Conservation (phyloP, 1,284 basidiomycete genomes). For the Moesziomyces globuligerus region DNA sequence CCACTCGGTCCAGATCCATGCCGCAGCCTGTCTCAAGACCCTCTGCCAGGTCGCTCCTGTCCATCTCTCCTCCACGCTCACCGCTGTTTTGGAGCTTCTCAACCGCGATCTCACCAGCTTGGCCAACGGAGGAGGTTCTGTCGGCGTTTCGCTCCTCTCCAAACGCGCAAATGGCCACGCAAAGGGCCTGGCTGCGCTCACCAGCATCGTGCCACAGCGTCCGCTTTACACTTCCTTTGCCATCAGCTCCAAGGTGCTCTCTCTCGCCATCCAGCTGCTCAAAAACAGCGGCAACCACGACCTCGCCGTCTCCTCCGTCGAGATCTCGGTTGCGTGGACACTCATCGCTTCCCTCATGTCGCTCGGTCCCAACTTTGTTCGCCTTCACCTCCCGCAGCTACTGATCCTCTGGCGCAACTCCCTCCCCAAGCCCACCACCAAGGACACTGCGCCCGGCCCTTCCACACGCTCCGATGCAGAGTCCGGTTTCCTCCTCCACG, state of each 20-base stretch:
- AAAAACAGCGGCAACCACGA: constrained; percentile 92
- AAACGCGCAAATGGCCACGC: constrained; percentile 86
- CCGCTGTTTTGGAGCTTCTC: constrained; percentile 79
- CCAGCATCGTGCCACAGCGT: constrained; percentile 84
- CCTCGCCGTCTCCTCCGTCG: constrained; percentile 80
- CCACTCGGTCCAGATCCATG: constrained; percentile 83
- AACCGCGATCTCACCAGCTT: constrained; percentile 78
- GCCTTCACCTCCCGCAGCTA: constrained; percentile 88
- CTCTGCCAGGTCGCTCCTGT: constrained; percentile 90
- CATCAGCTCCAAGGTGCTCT: constrained; percentile 86
- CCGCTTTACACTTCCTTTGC: constrained; percentile 96
- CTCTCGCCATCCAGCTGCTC: constrained; percentile 87
- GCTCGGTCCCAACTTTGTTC: constrained; percentile 91
- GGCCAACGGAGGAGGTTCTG: constrained; percentile 56
- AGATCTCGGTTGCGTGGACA: constrained; percentile 95
- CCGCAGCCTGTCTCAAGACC: constrained; percentile 86
- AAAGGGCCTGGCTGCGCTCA: constrained; percentile 85
- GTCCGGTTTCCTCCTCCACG: constrained; percentile 90
- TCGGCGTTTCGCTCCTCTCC: constrained; percentile 74
- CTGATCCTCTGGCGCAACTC: constrained; percentile 97
- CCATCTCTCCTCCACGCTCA: constrained; percentile 81
- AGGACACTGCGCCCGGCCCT: constrained; percentile 77
- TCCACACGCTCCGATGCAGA: constrained; percentile 73
- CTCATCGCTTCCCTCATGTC: constrained; percentile 89
- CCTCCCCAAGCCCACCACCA: constrained; percentile 89